Evolutionary conservation across 1,284 basidiomycete genomes (phyloP), one percentile per base, ranked within the genome.

Genomic region (Ustilago lituana): DNA sequence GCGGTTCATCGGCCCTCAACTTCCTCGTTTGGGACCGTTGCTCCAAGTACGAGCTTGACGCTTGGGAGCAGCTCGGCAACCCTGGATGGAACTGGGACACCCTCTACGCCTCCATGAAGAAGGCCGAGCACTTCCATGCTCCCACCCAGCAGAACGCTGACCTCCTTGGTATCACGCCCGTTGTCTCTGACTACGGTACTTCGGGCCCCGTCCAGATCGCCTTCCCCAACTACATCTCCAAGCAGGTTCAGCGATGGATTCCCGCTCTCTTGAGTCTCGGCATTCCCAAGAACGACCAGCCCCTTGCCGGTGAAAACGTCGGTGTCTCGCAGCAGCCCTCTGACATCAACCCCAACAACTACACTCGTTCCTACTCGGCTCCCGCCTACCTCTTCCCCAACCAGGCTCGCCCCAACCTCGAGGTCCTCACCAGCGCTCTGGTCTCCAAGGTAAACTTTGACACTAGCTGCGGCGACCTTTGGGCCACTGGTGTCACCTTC

Each of bases 91-190:
- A 81, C 71, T 84, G 80, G 73, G 59, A 80, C 32, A 80, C 67
- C 44, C 67, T 85, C 36, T 77, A 81, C 43, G 66, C 74, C 4
- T 83, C 82, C 72, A 82, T 84, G 74, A 82, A 80, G 64, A 84
- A 83, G 76, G 56, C 77, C 7, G 78, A 83, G 53, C 50, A 60
- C 45, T 80, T 79, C 66, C 63, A 71, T 40, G 69, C 75, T 11
- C 77, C 76, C n/a, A 59, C 67, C 23, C 57, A 64, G 29, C 57
- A 72, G 50, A 63, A 77, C 61, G 53, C 60, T 27, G 49, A 74
- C 36, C 40, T 65, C 29, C 55, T 77, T 54, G 51, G 74, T 57
- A 56, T 76, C 61, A 46, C 62, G 20, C 71, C 63, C 36, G 66
- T 73, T 37, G 40, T 67, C 15, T 57, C 71, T 31, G 70, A 76